A percentile compares a stretch with the other conserved stretches of the same genome.
phyloP scores from a whole-genome alignment of 495 filamentous ascomycete genomes.

The Xylaria scruposa region DNA sequence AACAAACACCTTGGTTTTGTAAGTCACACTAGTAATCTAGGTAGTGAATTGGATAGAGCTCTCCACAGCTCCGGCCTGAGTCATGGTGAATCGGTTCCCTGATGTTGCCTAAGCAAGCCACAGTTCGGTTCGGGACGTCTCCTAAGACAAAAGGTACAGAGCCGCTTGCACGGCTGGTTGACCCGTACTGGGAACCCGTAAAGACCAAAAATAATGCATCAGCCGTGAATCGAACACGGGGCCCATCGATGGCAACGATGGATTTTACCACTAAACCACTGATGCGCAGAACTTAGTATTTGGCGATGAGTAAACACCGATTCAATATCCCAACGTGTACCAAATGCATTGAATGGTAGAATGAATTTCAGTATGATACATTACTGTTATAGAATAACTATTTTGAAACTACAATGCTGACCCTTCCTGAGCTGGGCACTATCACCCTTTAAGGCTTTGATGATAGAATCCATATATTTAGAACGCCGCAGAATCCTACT shows the following conservation, averaged over 20 bases:
- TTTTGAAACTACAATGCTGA: neutral
- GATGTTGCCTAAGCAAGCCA: neutral
- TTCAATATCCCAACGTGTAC: too few species aligned
- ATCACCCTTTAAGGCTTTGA: neutral
- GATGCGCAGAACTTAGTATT: constrained; percentile 29
- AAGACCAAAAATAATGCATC: constrained; percentile 40
- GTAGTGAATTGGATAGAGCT: neutral
- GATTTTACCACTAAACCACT: constrained; percentile 62
- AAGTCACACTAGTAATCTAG: neutral
- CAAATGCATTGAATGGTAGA: neutral
- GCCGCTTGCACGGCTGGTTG: neutral
- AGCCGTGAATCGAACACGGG: constrained; percentile 59
- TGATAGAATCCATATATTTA: neutral
- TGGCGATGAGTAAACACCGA: too few species aligned
- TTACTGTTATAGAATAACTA: neutral
- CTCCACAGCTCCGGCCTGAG: constrained; percentile 11
- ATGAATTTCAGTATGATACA: neutral
- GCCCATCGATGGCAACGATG: constrained; percentile 61
- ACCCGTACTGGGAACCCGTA: neutral
- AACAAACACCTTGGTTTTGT: neutral
- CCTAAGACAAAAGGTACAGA: neutral
- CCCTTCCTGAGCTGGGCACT: neutral
- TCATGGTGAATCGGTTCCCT: neutral
- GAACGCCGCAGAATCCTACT: neutral
- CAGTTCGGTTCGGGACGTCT: neutral